These are phyloP conservation scores for Amaranthus hypochondriacus DNA, from an alignment of 148 eudicot genomes.

Conservation along the genomic window DNA sequence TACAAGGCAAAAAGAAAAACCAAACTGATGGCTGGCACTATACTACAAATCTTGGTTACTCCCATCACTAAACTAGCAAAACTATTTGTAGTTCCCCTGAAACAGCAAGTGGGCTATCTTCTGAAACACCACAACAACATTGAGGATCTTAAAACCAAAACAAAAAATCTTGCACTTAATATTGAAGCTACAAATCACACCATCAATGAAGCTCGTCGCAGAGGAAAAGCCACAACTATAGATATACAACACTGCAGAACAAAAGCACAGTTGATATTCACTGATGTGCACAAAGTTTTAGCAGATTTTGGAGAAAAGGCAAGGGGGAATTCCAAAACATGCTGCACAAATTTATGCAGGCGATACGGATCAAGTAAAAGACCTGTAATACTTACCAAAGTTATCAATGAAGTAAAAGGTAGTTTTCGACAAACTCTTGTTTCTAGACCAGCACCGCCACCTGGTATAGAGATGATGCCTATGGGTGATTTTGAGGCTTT, in stretches of 20 bases:
- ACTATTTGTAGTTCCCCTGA: conserved; percentile 22
- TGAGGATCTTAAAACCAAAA: conserved; percentile 14
- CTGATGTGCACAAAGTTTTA: conserved; percentile 16
- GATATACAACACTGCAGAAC: conserved; percentile 27
- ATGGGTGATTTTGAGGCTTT: conserved; percentile 21
- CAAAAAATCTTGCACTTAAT: conserved; percentile 16
- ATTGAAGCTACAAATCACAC: conserved; percentile 1
- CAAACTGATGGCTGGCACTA: conserved; percentile 15
- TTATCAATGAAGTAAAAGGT: conserved; percentile 15
- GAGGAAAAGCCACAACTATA: conserved; percentile 23
- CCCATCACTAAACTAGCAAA: conserved; percentile 30
- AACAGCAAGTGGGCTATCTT: conserved; percentile 29
- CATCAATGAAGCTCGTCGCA: conserved; percentile 30
- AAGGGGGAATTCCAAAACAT: neutral
- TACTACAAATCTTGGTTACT: conserved; percentile 21
- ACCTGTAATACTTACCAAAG: conserved; percentile 21
- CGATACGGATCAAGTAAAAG: conserved; percentile 27
- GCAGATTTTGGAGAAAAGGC: neutral
- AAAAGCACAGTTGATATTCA: conserved; percentile 13
- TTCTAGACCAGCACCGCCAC: conserved; percentile 27
- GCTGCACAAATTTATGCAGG: conserved; percentile 20
- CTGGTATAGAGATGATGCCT: conserved; percentile 24
- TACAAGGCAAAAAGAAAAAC: too few relatives aligned
- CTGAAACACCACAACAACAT: conserved; percentile 20
- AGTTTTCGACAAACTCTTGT: conserved; percentile 17